Evolutionary conservation across 1,284 basidiomycete species (phyloP).

Genomic region (Uromyces viciae-fabae): DNA sequence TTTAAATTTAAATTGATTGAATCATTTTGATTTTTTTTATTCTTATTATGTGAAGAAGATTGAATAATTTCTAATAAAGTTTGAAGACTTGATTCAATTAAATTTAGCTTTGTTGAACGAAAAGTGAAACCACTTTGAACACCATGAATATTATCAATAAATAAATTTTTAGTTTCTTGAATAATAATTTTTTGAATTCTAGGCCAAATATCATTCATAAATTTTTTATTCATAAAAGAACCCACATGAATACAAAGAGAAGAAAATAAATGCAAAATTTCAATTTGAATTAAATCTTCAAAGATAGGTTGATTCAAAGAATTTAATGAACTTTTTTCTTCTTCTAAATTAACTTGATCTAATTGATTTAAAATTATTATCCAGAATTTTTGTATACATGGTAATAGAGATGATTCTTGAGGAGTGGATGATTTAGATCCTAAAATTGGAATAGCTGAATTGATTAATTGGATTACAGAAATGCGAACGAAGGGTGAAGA

Average conservation of each 20-base stretch:
- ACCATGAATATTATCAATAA: too few relatives aligned
- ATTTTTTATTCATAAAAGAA: not conserved
- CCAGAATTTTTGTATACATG: slow-evolving; percentile 12
- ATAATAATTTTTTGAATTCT: not conserved
- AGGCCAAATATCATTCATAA: slow-evolving; percentile 16
- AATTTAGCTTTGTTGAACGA: not conserved
- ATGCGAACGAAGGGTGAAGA: not conserved
- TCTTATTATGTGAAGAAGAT: not conserved
- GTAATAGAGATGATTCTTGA: slow-evolving; percentile 9
- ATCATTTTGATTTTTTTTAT: too few relatives aligned
- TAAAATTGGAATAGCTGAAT: not conserved
- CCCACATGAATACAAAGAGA: not conserved
- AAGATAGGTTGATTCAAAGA: too few relatives aligned
- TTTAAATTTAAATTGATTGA: not conserved
- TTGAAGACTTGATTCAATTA: not conserved
- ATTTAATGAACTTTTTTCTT: too few relatives aligned
- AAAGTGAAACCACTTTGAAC: too few relatives aligned
- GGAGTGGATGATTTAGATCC: not conserved
- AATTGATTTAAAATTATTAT: slow-evolving; percentile 4
- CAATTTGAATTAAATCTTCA: not conserved
- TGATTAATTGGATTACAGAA: not conserved
- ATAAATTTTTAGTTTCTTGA: too few relatives aligned
- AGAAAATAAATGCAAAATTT: not conserved
- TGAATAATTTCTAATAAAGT: not conserved
- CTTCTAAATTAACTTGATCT: not conserved